A percentile compares a stretch with the other conserved stretches of the same genome.
phyloP scores from a whole-genome alignment of 139 green algal genomes.

The Tetradesmus lagerheimii region DNA sequence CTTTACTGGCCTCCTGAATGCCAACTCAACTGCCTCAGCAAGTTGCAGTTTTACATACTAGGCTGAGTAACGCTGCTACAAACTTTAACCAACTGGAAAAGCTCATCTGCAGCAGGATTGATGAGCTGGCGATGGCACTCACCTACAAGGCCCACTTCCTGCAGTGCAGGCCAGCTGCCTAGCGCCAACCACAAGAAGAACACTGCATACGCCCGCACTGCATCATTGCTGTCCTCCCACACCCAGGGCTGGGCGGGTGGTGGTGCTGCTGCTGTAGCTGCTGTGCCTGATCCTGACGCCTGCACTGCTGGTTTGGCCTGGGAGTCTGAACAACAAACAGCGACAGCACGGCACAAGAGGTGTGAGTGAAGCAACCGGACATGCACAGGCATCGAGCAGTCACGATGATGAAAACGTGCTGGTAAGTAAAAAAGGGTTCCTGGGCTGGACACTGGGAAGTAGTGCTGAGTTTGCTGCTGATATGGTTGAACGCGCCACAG shows the following conservation, averaged over 20 bases:
- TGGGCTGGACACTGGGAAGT: no score
- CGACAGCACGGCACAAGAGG: neutral
- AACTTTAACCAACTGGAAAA: neutral
- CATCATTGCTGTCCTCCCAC: slow-evolving; percentile 70
- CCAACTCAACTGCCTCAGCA: no score
- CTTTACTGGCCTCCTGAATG: no score
- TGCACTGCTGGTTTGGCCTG: neutral
- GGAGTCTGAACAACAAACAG: neutral
- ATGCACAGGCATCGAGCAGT: no score
- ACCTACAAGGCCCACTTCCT: neutral
- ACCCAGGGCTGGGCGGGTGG: slow-evolving; percentile 44
- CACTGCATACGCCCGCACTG: slow-evolving; percentile 59
- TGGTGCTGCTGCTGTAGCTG: slow-evolving; percentile 3
- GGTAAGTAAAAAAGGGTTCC: no score
- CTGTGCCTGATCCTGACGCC: neutral
- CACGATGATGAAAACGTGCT: no score
- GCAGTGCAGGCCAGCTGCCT: slow-evolving; percentile 47
- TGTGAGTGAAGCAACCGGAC: neutral
- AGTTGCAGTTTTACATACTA: neutral
- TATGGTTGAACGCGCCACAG: neutral
- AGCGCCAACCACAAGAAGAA: slow-evolving; percentile 61
- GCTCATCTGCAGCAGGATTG: neutral
- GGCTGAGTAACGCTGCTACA: neutral
- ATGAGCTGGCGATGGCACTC: neutral
- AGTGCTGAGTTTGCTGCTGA: neutral